Percentiles rank a stretch among this genome's conserved stretches.
Conservation (phyloP, 2,329 filamentous ascomycete genomes). For the Botryosphaeria dothidea region DNA sequence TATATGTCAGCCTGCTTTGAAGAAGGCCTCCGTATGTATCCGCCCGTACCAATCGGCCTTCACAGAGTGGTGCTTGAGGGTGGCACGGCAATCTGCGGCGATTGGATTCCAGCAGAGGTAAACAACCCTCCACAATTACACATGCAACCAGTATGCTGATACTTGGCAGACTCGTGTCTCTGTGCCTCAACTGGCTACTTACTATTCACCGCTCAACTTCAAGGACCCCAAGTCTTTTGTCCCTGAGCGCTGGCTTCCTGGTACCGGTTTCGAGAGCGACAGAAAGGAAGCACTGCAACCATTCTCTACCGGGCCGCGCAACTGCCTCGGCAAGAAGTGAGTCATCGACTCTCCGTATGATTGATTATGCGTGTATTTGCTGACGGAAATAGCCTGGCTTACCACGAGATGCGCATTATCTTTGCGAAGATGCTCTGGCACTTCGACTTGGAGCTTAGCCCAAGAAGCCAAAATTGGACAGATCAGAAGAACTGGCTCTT, state of each 20-base stretch:
- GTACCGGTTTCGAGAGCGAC: slow-evolving; percentile 28
- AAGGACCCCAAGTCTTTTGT: slow-evolving; percentile 35
- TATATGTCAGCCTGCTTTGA: slow-evolving; percentile 33
- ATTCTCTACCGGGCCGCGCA: slow-evolving; percentile 46
- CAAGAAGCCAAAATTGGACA: slow-evolving; percentile 32
- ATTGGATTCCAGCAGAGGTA: slow-evolving; percentile 35
- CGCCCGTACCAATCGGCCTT: slow-evolving; percentile 37
- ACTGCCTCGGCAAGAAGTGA: slow-evolving; percentile 40
- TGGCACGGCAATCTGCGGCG: slow-evolving; percentile 39
- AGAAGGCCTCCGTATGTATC: slow-evolving; percentile 35
- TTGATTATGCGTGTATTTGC: background rate
- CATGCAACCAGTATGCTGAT: background rate
- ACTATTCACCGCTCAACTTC: slow-evolving; percentile 31
- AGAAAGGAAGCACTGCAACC: slow-evolving; percentile 40
- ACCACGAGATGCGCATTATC: slow-evolving; percentile 44
- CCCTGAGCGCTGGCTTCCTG: slow-evolving; percentile 44
- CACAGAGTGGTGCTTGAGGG: slow-evolving; percentile 35
- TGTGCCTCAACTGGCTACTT: slow-evolving; percentile 14
- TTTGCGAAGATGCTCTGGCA: slow-evolving; percentile 37
- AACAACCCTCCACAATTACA: background rate
- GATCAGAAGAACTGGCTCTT: slow-evolving; percentile 34
- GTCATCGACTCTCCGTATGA: slow-evolving; percentile 10
- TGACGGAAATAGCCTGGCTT: slow-evolving; percentile 29
- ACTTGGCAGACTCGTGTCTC: slow-evolving; percentile 26
- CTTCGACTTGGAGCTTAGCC: slow-evolving; percentile 40